These are phyloP conservation scores for Apiospora saccharicola DNA, from an alignment of 2,329 filamentous ascomycete species.

Conservation along the genomic window DNA sequence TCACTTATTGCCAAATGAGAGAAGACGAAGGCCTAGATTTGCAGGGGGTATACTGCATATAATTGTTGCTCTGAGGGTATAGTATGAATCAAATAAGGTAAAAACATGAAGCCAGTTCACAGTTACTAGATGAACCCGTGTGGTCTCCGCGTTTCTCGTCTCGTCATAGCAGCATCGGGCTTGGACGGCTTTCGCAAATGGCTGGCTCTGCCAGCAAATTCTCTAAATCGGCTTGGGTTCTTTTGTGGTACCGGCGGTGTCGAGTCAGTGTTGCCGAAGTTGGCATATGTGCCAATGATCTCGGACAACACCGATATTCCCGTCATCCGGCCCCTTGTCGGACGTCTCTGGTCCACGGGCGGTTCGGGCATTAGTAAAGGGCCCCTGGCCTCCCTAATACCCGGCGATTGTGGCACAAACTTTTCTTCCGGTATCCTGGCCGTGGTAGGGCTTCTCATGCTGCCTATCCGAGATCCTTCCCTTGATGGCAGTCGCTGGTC, in stretches of 20 bases:
- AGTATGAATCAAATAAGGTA: background rate
- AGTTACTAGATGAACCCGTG: constrained; percentile 9
- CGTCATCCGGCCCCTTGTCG: constrained; percentile 4
- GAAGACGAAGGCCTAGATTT: background rate
- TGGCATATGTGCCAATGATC: constrained; percentile 19
- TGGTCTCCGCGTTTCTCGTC: constrained; percentile 18
- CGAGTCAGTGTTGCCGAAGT: background rate
- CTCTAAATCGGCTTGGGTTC: constrained; percentile 14
- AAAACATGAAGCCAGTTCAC: constrained; percentile 13
- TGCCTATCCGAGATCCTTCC: background rate
- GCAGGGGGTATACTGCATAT: background rate
- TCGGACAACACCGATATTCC: constrained; percentile 17
- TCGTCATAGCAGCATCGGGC: background rate
- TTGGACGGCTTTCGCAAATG: constrained; percentile 15
- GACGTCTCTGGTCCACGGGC: background rate
- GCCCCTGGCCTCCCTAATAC: background rate
- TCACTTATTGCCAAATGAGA: background rate
- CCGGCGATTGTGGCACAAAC: background rate
- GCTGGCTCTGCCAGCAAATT: constrained; percentile 10
- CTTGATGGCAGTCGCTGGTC: background rate
- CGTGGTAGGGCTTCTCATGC: background rate
- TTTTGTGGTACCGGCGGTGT: background rate
- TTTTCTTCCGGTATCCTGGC: background rate
- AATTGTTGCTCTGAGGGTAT: constrained; percentile 3
- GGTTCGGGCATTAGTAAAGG: background rate